These are phyloP conservation scores for Urochloa ruziziensis DNA, from an alignment of 176 grass and related monocot genomes.

Conservation along the genomic window DNA sequence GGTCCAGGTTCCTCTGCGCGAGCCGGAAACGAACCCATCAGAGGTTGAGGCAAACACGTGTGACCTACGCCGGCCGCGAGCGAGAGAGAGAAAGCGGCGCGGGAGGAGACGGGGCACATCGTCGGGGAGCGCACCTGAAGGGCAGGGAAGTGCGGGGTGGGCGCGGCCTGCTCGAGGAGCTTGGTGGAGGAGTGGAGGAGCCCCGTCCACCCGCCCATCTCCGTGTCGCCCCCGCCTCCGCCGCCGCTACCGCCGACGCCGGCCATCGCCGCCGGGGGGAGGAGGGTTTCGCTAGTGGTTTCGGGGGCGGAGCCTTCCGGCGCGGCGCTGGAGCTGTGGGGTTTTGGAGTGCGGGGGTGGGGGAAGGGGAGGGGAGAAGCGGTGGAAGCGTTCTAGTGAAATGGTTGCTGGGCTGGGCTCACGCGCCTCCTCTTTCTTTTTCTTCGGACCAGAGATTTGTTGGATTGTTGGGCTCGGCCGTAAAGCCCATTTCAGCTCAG, in stretches of 20 bases:
- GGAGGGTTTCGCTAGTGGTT: slow-evolving; percentile 22
- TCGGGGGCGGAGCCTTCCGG: background rate
- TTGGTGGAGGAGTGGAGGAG: slow-evolving; percentile 89
- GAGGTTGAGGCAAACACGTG: background rate
- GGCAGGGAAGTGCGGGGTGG: slow-evolving; percentile 74
- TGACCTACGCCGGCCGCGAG: background rate
- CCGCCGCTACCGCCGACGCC: slow-evolving; percentile 30
- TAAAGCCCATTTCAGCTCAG: background rate
- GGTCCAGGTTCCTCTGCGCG: slow-evolving; percentile 86
- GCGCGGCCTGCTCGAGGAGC: slow-evolving; percentile 78
- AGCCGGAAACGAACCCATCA: slow-evolving; percentile 3
- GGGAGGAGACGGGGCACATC: background rate
- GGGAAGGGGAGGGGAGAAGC: background rate
- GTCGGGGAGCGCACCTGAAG: slow-evolving; percentile 53
- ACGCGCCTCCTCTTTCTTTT: background rate
- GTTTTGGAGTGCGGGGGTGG: background rate
- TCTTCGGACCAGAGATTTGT: too few relatives aligned
- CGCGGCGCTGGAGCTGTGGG: slow-evolving; percentile 36
- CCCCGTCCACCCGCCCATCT: slow-evolving; percentile 81
- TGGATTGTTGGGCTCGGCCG: too few relatives aligned
- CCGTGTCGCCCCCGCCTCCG: slow-evolving; percentile 49
- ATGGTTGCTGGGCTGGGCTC: slow-evolving; percentile 20
- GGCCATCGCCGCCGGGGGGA: slow-evolving; percentile 44
- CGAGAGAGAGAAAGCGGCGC: background rate
- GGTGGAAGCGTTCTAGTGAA: slow-evolving; percentile 16